Percentiles rank a stretch among this genome's conserved stretches.
These are phyloP conservation scores for Epicoccum sorghinum DNA, from an alignment of 2,329 filamentous ascomycete species.

Conservation along the genomic window DNA sequence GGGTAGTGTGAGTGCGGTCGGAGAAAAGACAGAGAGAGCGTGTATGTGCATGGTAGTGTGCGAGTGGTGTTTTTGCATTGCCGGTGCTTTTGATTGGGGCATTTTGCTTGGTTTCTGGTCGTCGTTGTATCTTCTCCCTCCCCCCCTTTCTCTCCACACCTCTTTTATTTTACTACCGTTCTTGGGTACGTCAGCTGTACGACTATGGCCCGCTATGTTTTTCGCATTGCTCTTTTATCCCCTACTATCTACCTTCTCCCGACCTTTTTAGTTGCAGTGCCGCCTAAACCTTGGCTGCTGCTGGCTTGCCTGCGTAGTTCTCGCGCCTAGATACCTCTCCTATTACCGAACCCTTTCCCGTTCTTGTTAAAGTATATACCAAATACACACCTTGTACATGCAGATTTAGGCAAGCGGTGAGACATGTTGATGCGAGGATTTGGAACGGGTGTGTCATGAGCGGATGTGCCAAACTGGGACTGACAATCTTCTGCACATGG, in stretches of 20 bases:
- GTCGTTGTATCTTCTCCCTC: not conserved
- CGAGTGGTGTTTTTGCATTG: too few species aligned
- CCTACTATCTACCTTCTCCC: not conserved
- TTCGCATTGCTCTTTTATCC: not conserved
- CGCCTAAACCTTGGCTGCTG: not conserved
- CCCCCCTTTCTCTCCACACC: not conserved
- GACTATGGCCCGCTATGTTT: not conserved
- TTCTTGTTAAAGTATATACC: too few species aligned
- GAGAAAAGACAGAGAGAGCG: too few species aligned
- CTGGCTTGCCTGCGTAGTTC: not conserved
- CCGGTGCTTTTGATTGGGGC: not conserved
- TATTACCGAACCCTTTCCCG: not conserved
- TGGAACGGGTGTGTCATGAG: too few species aligned
- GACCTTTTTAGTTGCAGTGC: not conserved
- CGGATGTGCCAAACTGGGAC: too few species aligned
- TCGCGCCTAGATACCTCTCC: slow-evolving; percentile 4
- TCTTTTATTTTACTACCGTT: not conserved
- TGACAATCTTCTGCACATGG: too few species aligned
- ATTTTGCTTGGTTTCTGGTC: not conserved
- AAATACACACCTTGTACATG: too few species aligned
- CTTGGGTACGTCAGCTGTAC: not conserved
- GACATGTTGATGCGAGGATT: too few species aligned
- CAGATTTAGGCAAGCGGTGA: too few species aligned
- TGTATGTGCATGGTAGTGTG: too few species aligned
- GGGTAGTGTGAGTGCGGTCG: not conserved